These are phyloP conservation scores for Podospora appendiculata DNA, from an alignment of 495 filamentous ascomycete genomes.

Conservation along the genomic window DNA sequence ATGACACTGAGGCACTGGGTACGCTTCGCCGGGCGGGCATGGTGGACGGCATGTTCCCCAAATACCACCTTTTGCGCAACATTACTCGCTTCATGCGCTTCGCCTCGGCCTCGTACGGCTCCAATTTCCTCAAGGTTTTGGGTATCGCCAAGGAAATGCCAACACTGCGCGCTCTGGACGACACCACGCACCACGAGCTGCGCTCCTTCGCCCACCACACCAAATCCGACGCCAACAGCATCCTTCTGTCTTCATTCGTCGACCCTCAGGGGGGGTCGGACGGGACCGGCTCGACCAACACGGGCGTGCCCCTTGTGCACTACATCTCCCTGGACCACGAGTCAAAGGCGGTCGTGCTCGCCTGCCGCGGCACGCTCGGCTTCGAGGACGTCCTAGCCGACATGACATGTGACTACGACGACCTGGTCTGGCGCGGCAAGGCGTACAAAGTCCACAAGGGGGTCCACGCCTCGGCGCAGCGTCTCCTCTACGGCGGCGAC, in stretches of 20 bases:
- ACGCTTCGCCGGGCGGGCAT: slow-evolving; percentile 48
- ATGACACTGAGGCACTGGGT: slow-evolving; percentile 47
- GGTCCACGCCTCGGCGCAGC: slow-evolving; percentile 68
- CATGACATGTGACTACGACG: slow-evolving; percentile 75
- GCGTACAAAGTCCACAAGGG: slow-evolving; percentile 73
- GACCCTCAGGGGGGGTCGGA: slow-evolving; percentile 71
- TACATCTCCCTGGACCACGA: slow-evolving; percentile 73
- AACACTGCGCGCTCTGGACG: slow-evolving; percentile 35
- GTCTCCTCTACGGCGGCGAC: slow-evolving; percentile 57
- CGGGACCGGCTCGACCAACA: slow-evolving; percentile 59
- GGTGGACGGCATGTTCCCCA: slow-evolving; percentile 58
- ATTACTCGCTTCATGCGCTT: slow-evolving; percentile 70
- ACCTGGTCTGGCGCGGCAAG: slow-evolving; percentile 57
- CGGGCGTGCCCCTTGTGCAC: slow-evolving; percentile 70
- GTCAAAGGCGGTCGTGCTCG: slow-evolving; percentile 68
- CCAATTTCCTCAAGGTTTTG: slow-evolving; percentile 62
- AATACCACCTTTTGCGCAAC: slow-evolving; percentile 59
- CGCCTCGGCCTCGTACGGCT: slow-evolving; percentile 69
- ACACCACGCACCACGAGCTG: slow-evolving; percentile 53
- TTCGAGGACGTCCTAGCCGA: slow-evolving; percentile 78
- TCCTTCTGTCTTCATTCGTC: slow-evolving; percentile 68
- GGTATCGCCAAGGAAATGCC: slow-evolving; percentile 50
- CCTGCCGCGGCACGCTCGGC: slow-evolving; percentile 68
- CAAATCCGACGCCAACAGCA: slow-evolving; percentile 56
- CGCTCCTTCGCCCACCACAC: slow-evolving; percentile 67